phyloP scores from a whole-genome alignment of 495 filamentous ascomycete genomes.

The Evansstolkia leycettana region DNA sequence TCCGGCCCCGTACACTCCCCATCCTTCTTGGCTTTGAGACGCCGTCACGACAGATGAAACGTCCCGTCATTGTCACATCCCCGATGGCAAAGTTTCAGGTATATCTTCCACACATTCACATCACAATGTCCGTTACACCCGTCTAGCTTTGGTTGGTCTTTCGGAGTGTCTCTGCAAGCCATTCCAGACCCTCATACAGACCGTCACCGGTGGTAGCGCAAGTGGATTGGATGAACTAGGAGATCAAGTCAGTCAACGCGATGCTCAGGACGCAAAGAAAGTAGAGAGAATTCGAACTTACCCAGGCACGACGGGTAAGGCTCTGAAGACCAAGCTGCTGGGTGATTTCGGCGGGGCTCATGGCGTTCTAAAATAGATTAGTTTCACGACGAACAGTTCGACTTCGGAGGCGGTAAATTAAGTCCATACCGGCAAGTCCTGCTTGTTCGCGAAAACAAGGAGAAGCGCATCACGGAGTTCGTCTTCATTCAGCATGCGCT shows the following conservation, averaged over 20 bases:
- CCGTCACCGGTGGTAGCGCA: conserved; percentile 98
- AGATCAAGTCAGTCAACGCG: conserved; percentile 6
- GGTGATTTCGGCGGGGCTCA: conserved; percentile 98
- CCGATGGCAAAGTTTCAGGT: conserved; percentile 25
- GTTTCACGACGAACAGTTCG: conserved; percentile 1
- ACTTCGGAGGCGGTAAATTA: not conserved
- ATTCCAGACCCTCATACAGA: conserved; percentile 99
- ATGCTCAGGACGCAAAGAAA: not conserved
- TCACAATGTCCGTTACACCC: conserved; percentile 18
- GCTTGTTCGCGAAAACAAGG: conserved; percentile 99
- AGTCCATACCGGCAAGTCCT: conserved; percentile 91
- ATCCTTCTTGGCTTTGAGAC: conserved; percentile 2
- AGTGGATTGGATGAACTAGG: conserved; percentile 97
- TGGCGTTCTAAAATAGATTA: conserved; percentile 64
- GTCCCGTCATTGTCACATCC: conserved; percentile 28
- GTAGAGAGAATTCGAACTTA: conserved; percentile 38
- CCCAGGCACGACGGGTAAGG: conserved; percentile 94
- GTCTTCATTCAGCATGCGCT: conserved; percentile 99
- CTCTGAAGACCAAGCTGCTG: conserved; percentile 99
- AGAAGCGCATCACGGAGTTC: conserved; percentile 95
- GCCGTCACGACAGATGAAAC: not conserved
- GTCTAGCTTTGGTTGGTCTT: conserved; percentile 77
- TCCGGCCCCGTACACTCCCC: conserved; percentile 24
- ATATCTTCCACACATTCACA: conserved; percentile 29
- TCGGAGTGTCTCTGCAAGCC: conserved; percentile 90